Evolutionary conservation across 805 yeast species (phyloP).

Genomic region (Brettanomyces nanus): DNA sequence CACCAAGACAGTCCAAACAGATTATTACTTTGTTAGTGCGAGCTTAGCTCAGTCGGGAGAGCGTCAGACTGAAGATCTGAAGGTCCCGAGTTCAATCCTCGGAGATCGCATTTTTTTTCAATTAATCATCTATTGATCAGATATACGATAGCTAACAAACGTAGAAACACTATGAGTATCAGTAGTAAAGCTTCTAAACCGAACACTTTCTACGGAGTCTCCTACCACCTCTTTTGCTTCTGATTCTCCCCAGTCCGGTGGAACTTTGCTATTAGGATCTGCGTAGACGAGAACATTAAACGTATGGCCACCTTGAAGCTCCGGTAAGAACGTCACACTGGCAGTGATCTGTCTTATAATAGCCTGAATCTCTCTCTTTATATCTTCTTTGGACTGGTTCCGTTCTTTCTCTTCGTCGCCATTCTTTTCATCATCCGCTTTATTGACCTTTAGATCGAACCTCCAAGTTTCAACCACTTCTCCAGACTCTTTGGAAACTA

Average conservation of each 20-base stretch:
- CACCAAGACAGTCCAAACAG: too few species aligned
- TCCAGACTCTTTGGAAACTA: slow-evolving; percentile 58
- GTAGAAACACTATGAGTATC: slow-evolving; percentile 65
- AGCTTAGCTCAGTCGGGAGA: slow-evolving; percentile 7
- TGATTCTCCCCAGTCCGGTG: slow-evolving; percentile 80
- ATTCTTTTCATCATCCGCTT: slow-evolving; percentile 2
- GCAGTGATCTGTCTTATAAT: slow-evolving; percentile 85
- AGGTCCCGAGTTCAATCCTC: slow-evolving; percentile 8
- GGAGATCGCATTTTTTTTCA: slow-evolving; percentile 5
- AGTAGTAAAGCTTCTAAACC: slow-evolving; percentile 62
- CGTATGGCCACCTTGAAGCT: slow-evolving; percentile 55
- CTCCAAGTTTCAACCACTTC: slow-evolving; percentile 84
- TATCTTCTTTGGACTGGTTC: slow-evolving; percentile 31
- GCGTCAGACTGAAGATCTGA: slow-evolving; percentile 7
- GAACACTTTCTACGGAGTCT: slow-evolving; percentile 57
- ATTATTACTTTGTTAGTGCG: too few species aligned
- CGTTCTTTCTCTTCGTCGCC: slow-evolving; percentile 7
- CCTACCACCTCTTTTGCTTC: slow-evolving; percentile 41
- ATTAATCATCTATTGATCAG: slow-evolving; percentile 6
- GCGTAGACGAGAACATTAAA: slow-evolving; percentile 83
- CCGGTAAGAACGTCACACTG: slow-evolving; percentile 77
- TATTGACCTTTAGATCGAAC: slow-evolving; percentile 49
- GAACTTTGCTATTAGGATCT: slow-evolving; percentile 56
- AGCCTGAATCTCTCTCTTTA: slow-evolving; percentile 73
- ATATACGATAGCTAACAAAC: slow-evolving; percentile 49